Evolutionary conservation across 768 basidiomycete genomes (phyloP).

Genomic region (Antrodiella citrinella): DNA sequence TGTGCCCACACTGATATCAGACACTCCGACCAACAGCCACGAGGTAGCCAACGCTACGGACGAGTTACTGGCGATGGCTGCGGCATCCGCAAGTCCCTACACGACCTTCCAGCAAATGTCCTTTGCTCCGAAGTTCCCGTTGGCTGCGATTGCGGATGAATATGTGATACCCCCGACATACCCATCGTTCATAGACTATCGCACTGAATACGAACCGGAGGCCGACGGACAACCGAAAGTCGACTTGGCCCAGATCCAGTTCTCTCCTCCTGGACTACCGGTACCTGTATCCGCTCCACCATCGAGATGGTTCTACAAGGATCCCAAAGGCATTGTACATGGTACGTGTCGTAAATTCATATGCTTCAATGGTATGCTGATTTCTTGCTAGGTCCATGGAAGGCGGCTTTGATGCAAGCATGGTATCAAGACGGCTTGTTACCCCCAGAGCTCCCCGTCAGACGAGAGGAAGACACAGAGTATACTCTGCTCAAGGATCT

Average conservation of each 20-base stretch:
- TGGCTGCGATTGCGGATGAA: conserved; percentile 82
- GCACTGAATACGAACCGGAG: conserved; percentile 54
- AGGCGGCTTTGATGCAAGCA: conserved; percentile 77
- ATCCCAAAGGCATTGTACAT: conserved; percentile 74
- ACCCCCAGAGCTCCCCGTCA: conserved; percentile 75
- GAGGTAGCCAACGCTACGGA: conserved; percentile 43
- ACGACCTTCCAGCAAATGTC: conserved; percentile 87
- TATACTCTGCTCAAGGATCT: conserved; percentile 68
- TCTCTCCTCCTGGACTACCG: conserved; percentile 74
- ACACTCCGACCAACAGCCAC: conserved; percentile 13
- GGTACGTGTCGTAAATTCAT: conserved; percentile 31
- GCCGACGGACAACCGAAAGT: conserved; percentile 27
- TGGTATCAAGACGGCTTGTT: conserved; percentile 84
- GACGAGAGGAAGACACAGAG: conserved; percentile 64
- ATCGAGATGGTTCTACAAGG: conserved; percentile 75
- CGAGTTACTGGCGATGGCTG: conserved; percentile 59
- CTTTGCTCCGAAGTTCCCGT: conserved; percentile 82
- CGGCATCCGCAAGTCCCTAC: conserved; percentile 73
- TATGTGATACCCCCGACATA: conserved; percentile 92
- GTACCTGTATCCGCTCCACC: conserved; percentile 61
- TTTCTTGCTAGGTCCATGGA: conserved; percentile 65
- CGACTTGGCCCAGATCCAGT: conserved; percentile 51
- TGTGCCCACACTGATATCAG: conserved; percentile 15
- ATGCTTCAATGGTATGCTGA: too few relatives aligned
- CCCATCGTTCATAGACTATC: conserved; percentile 66